Conservation (phyloP, 345 rosid species). For the Psidium guajava region DNA sequence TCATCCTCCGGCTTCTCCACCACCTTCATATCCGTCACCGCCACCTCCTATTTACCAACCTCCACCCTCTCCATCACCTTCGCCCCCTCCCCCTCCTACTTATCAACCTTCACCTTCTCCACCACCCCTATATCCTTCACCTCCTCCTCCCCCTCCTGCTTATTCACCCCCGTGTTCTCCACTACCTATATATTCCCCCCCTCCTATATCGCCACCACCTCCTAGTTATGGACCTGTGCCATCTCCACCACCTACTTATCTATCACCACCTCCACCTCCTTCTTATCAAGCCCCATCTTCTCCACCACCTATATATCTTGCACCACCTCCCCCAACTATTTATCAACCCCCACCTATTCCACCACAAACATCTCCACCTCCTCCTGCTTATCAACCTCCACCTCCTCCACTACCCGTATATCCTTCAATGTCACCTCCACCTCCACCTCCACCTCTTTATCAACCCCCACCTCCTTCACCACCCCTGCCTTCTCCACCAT, state of each 20-base stretch:
- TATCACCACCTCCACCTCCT: background rate
- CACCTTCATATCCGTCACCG: background rate
- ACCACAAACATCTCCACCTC: background rate
- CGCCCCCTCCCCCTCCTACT: background rate
- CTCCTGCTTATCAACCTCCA: background rate
- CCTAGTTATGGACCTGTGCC: background rate
- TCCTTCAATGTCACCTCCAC: background rate
- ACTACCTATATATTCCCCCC: background rate
- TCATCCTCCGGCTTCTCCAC: background rate
- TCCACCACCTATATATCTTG: background rate
- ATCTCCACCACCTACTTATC: background rate
- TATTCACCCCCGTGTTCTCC: background rate
- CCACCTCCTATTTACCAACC: background rate
- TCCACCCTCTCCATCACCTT: background rate
- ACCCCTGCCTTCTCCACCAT: background rate
- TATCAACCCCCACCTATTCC: background rate
- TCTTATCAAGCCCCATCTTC: background rate
- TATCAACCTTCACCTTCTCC: background rate
- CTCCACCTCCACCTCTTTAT: constrained; percentile 1
- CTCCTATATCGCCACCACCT: constrained; percentile 5
- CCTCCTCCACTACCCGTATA: background rate
- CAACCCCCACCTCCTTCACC: background rate
- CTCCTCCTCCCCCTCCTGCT: background rate
- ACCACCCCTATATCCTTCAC: background rate
- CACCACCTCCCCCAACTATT: background rate